Percentiles rank a stretch among this genome's conserved stretches.
These are phyloP conservation scores for Myxozyma monticola DNA, from an alignment of 805 yeast genomes.

Conservation along the genomic window DNA sequence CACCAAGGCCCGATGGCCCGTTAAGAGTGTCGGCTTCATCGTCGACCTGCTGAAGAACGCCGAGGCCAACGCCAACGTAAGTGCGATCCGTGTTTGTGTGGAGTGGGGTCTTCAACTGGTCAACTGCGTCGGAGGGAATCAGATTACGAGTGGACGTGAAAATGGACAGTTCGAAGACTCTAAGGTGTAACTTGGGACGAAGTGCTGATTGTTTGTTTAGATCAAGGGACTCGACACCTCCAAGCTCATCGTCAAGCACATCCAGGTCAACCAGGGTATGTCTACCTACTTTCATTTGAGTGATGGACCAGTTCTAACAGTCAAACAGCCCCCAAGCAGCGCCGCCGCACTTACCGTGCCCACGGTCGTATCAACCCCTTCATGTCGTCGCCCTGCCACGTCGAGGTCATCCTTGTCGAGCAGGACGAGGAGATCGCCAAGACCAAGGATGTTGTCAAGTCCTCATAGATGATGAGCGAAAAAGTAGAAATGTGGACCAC, in stretches of 20 bases:
- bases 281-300: not conserved
- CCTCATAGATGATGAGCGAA: no score
- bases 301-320: not conserved
- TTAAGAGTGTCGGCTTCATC: conserved; percentile 93
- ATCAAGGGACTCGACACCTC: conserved; percentile 97
- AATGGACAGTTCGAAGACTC: no score
- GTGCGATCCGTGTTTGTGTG: conserved; percentile 1
- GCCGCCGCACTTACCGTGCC: conserved; percentile 99
- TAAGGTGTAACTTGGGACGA: no score
- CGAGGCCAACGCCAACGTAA: conserved; percentile 90
- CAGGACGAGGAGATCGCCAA: conserved; percentile 90
- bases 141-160: no score
- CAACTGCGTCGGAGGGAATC: no score
- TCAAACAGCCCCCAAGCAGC: conserved; percentile 86
- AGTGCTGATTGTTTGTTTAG: conserved; percentile 34
- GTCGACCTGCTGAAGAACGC: conserved; percentile 96
- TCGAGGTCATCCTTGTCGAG: conserved; percentile 95
- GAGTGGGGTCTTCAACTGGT: no score
- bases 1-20: conserved; percentile 99
- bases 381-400: conserved; percentile 99
- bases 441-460: conserved; percentile 66
- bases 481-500: no score
- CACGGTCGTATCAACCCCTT: conserved; percentile 99
- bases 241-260: conserved; percentile 92
- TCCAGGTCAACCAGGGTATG: conserved; percentile 89